A percentile compares a stretch with the other conserved stretches of the same genome.
Evolutionary conservation across 805 yeast species (phyloP).

Genomic region (Yarrowia deformans): DNA sequence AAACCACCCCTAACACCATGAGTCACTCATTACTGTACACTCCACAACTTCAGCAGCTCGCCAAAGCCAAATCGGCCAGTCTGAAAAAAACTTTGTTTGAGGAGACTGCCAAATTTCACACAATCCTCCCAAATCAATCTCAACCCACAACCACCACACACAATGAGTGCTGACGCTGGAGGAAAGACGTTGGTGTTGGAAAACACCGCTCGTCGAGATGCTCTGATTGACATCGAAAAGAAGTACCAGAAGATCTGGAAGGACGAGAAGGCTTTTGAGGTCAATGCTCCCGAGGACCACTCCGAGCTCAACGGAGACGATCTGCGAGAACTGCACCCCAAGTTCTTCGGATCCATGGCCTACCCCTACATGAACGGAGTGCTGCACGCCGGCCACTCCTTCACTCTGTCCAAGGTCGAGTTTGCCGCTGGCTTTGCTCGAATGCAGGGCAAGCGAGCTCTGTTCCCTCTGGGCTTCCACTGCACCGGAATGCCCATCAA

Average conservation of each 20-base stretch:
- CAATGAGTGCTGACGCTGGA: constrained; percentile 37
- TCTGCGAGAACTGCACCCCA: constrained; percentile 80
- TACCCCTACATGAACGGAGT: constrained; percentile 99
- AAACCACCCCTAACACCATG: neutral
- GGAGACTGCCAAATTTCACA: constrained; percentile 5
- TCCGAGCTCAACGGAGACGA: constrained; percentile 73
- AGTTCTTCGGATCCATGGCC: constrained; percentile 92
- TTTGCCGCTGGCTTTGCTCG: constrained; percentile 92
- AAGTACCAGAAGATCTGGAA: constrained; percentile 88
- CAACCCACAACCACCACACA: neutral
- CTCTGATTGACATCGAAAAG: constrained; percentile 85
- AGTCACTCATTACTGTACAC: neutral
- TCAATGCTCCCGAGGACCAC: constrained; percentile 81
- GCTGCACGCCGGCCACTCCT: constrained; percentile 95
- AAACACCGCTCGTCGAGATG: constrained; percentile 89
- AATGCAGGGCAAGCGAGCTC: constrained; percentile 89
- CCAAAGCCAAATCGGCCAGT: neutral
- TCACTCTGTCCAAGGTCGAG: constrained; percentile 93
- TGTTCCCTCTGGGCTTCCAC: constrained; percentile 97
- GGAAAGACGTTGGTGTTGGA: constrained; percentile 35
- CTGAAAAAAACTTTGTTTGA: neutral
- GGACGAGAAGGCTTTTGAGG: constrained; percentile 83
- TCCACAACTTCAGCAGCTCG: too few species aligned
- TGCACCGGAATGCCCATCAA: constrained; percentile 99
- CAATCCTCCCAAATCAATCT: neutral